Base-by-base conservation (phyloP, 2,329 filamentous ascomycete genomes). In the Aspergillus hortae region DNA sequence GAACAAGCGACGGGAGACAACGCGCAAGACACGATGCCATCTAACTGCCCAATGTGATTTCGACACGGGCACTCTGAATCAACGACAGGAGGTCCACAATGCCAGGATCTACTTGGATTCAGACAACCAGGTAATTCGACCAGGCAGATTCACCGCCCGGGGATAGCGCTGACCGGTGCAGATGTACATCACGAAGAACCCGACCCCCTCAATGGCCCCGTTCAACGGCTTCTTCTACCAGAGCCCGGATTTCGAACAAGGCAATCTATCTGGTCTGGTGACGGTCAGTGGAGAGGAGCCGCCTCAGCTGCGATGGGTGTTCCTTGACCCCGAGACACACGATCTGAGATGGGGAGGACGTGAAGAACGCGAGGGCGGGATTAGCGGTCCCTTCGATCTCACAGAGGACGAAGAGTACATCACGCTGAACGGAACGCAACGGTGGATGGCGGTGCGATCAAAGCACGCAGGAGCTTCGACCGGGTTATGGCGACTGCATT, bases 361-460 rank as follows among this genome's bases (percentile, higher is more conserved):
- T 9, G 40, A 52, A 27, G 50, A 47, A 11, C 35, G 48, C 12
- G 36, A 54, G 23, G 56, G 48, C 5, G 41, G 56, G 25, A 30
- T 57, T 2, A 53, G 56, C 35, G 53, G 56, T 3, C 53, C 53
- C 14, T 57, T 56, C 32, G 56, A 57, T 44, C 53, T 54, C 44
- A 56, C 56, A 6, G 40, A 47, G 12, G 56, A 57, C 40, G 53
- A 56, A 23, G 36, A 49, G 35, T 52, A 44, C 25, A 11, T 57
- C 25, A 56, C 53, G 5, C 21, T 56, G 27, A 40, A 56, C 21
- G 56, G 19, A 11, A 56, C 48, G 48, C 51, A 56, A 38, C 46
- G 53, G 6, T 57, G 56, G 53, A 36, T 55, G 21, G 49, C 50
- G 1, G 30, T 52, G 27, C 42, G 46, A 30, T 14, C 46, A 11